These are phyloP conservation scores for Mycena rosella DNA, from an alignment of 768 basidiomycete genomes.

Conservation along the genomic window DNA sequence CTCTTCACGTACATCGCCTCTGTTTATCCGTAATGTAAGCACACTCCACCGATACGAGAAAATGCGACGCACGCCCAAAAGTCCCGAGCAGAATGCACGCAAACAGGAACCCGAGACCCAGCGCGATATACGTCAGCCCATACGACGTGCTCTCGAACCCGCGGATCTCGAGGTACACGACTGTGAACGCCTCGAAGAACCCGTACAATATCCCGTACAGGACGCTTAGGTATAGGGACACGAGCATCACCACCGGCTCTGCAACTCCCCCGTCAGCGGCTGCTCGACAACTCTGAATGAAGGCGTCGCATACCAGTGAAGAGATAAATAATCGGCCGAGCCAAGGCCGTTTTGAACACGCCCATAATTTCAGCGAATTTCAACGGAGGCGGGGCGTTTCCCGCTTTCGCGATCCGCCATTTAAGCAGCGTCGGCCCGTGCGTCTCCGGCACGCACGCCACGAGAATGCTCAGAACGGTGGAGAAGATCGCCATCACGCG, in stretches of 20 bases:
- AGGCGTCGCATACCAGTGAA: constrained; percentile 25
- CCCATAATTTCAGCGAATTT: constrained; percentile 16
- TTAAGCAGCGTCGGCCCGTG: constrained; percentile 34
- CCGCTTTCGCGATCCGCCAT: constrained; percentile 25
- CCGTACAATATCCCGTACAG: constrained; percentile 35
- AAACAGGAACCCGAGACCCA: constrained; percentile 31
- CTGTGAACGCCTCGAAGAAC: constrained; percentile 33
- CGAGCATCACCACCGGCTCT: constrained; percentile 37
- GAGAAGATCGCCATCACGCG: constrained; percentile 34
- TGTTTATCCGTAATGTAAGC: constrained; percentile 2
- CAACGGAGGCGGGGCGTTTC: constrained; percentile 6
- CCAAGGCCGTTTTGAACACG: constrained; percentile 23
- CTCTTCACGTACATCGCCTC: constrained; percentile 24
- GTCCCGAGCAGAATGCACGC: constrained; percentile 21
- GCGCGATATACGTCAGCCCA: constrained; percentile 34
- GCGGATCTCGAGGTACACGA: constrained; percentile 33
- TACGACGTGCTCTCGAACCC: constrained; percentile 29
- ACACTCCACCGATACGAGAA: background rate
- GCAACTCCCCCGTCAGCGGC: background rate
- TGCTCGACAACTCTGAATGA: no score
- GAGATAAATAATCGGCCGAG: constrained; percentile 29
- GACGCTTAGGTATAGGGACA: constrained; percentile 32
- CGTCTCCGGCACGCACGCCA: constrained; percentile 31
- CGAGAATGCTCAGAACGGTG: constrained; percentile 28
- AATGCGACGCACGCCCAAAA: constrained; percentile 22